Percentiles rank a stretch among this genome's conserved stretches.
These are phyloP conservation scores for Sarocladium kiliense DNA, from an alignment of 2,329 filamentous ascomycete genomes.

Conservation along the genomic window DNA sequence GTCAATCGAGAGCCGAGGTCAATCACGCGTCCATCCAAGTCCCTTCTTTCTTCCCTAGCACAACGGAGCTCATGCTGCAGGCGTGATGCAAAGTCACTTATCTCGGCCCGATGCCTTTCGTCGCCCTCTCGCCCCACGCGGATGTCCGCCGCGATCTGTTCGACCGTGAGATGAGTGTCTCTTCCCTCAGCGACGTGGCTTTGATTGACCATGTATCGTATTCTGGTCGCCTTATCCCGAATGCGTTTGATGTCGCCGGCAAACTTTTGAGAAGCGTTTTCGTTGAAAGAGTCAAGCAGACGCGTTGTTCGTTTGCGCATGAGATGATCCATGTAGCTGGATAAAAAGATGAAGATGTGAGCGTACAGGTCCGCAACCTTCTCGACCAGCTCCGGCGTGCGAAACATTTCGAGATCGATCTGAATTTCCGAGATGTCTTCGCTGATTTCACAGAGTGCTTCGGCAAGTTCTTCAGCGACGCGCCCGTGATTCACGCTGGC, in stretches of 20 bases:
- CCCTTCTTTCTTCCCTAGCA: not conserved
- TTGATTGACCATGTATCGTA: slow-evolving; percentile 12
- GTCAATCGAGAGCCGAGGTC: not conserved
- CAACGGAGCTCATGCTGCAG: not conserved
- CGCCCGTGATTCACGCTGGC: slow-evolving; percentile 20
- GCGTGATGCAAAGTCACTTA: not conserved
- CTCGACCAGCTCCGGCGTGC: slow-evolving; percentile 12
- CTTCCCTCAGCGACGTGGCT: slow-evolving; percentile 13
- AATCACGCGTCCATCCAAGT: not conserved
- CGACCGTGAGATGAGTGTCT: slow-evolving; percentile 7
- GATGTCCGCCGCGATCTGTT: slow-evolving; percentile 8
- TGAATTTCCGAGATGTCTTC: slow-evolving; percentile 14
- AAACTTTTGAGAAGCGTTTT: slow-evolving; percentile 12
- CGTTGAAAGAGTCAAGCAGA: slow-evolving; percentile 16
- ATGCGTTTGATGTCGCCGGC: slow-evolving; percentile 13
- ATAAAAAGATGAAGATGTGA: slow-evolving; percentile 19
- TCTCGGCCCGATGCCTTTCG: not conserved
- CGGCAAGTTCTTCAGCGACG: slow-evolving; percentile 15
- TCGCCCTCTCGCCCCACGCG: slow-evolving; percentile 12
- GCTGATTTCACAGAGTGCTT: slow-evolving; percentile 16
- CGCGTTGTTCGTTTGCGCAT: slow-evolving; percentile 13
- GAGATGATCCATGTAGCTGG: slow-evolving; percentile 18
- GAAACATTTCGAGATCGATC: slow-evolving; percentile 11
- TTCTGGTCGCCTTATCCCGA: slow-evolving; percentile 4
- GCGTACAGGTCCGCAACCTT: slow-evolving; percentile 17